These are phyloP conservation scores for Quillaja saponaria DNA, from an alignment of 306 rosid species.

Conservation along the genomic window DNA sequence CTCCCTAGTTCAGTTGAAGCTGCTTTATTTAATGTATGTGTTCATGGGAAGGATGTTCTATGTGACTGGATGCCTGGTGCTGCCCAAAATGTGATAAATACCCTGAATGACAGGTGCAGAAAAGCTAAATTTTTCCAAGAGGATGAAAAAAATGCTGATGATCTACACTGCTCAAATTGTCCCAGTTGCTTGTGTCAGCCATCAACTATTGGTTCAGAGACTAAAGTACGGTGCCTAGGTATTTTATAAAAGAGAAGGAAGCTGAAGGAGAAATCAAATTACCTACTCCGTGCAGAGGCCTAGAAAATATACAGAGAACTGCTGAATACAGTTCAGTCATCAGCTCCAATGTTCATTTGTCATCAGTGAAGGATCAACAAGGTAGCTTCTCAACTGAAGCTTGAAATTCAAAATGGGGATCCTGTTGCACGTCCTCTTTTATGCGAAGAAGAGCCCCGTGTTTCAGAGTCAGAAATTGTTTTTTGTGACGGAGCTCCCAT, in stretches of 20 bases:
- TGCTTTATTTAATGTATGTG: conserved; percentile 49
- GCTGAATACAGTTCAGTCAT: conserved; percentile 49
- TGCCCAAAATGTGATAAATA: conserved; percentile 49
- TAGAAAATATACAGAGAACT: conserved; percentile 36
- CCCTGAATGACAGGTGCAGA: conserved; percentile 52
- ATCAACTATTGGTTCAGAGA: conserved; percentile 56
- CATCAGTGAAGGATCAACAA: conserved; percentile 49
- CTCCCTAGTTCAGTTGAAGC: conserved; percentile 58
- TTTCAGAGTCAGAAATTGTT: conserved; percentile 30
- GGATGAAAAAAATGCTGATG: conserved; percentile 42
- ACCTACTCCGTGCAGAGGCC: conserved; percentile 30
- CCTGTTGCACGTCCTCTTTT: conserved; percentile 29
- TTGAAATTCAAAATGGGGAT: conserved; percentile 37
- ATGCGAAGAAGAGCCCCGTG: conserved; percentile 22
- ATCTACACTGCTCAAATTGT: conserved; percentile 43
- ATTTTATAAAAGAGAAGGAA: conserved; percentile 74
- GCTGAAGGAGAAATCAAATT: conserved; percentile 37
- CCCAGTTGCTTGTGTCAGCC: conserved; percentile 43
- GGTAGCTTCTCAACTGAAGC: conserved; percentile 43
- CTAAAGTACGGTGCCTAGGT: conserved; percentile 43
- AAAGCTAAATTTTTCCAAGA: conserved; percentile 45
- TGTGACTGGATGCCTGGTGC: conserved; percentile 60
- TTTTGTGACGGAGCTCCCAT: conserved; percentile 36
- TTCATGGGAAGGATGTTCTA: conserved; percentile 46
- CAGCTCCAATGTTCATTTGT: conserved; percentile 47